Conservation (phyloP, 2,329 filamentous ascomycete genomes). For the Ophiognomonia clavigignenti-juglandacearum region DNA sequence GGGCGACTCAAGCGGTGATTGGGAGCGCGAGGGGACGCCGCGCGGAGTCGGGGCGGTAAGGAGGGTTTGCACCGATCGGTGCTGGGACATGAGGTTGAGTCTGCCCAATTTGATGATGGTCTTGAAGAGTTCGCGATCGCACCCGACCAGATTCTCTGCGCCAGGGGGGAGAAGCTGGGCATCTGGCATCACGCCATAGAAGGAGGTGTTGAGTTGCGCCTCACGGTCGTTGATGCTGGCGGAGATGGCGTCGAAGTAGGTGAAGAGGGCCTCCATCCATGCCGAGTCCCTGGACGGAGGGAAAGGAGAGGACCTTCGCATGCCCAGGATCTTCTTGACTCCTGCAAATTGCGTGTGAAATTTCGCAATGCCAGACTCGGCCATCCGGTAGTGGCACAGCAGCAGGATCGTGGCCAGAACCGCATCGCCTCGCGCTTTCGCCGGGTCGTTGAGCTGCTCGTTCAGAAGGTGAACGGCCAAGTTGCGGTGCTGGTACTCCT, state of each 20-base stretch:
- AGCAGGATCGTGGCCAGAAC: constrained; percentile 83
- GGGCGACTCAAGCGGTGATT: constrained; percentile 37
- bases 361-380: constrained; percentile 86
- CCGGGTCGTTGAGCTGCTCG: constrained; percentile 71
- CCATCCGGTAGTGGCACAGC: constrained; percentile 88
- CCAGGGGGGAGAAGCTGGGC: constrained; percentile 51
- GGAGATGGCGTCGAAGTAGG: constrained; percentile 90
- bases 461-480: constrained; percentile 80
- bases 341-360: constrained; percentile 93
- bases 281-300: constrained; percentile 63
- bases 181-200: constrained; percentile 51
- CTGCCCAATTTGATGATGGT: constrained; percentile 78
- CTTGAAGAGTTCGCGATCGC: constrained; percentile 82
- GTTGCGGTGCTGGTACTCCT: constrained; percentile 77
- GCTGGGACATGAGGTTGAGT: constrained; percentile 77
- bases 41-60: constrained; percentile 19
- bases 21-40: constrained; percentile 24
- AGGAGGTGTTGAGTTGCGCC: constrained; percentile 67
- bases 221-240: constrained; percentile 90
- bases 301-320: constrained; percentile 55
- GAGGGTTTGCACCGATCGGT: constrained; percentile 46
- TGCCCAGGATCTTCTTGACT: constrained; percentile 80
- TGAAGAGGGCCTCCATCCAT: constrained; percentile 92
- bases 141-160: constrained; percentile 81
- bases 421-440: constrained; percentile 74